phyloP scores from a whole-genome alignment of 306 rosid species.

The Quercus ilex region DNA sequence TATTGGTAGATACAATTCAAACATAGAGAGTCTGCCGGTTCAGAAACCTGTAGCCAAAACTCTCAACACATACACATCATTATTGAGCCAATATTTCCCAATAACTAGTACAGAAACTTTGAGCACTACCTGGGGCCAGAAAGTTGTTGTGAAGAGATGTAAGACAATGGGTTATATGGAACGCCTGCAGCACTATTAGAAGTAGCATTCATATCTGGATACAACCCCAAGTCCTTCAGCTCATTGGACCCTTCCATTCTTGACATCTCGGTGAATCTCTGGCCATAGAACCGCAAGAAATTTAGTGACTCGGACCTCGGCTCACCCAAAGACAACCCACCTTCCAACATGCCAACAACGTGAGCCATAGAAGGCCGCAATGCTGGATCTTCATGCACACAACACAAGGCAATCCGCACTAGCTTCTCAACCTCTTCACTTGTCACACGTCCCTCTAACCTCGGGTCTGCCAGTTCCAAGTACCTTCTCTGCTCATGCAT shows the following conservation, averaged over 20 bases:
- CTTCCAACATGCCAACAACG: conserved; percentile 84
- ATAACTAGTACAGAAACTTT: background rate
- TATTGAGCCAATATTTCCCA: too few species aligned
- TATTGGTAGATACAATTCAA: too few species aligned
- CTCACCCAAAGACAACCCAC: conserved; percentile 49
- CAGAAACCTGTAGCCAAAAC: too few species aligned
- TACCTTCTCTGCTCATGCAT: conserved; percentile 80
- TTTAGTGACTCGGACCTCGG: conserved; percentile 73
- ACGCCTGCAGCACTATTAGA: conserved; percentile 30
- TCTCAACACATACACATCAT: too few species aligned
- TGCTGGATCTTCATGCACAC: conserved; percentile 86
- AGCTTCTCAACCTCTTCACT: conserved; percentile 64
- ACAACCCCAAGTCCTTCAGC: conserved; percentile 13
- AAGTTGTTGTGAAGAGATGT: conserved; percentile 64
- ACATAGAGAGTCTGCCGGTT: too few species aligned
- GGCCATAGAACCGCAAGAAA: conserved; percentile 76
- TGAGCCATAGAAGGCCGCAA: conserved; percentile 71
- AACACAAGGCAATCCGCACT: conserved; percentile 72
- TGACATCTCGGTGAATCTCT: conserved; percentile 70
- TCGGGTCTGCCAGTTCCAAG: conserved; percentile 69
- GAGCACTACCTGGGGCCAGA: conserved; percentile 81
- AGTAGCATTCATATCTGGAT: conserved; percentile 19
- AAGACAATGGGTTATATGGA: conserved; percentile 38
- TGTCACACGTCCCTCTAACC: conserved; percentile 66
- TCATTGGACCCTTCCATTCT: conserved; percentile 19